These are phyloP conservation scores for Suillus paluster DNA, from an alignment of 768 basidiomycete species.

Conservation along the genomic window DNA sequence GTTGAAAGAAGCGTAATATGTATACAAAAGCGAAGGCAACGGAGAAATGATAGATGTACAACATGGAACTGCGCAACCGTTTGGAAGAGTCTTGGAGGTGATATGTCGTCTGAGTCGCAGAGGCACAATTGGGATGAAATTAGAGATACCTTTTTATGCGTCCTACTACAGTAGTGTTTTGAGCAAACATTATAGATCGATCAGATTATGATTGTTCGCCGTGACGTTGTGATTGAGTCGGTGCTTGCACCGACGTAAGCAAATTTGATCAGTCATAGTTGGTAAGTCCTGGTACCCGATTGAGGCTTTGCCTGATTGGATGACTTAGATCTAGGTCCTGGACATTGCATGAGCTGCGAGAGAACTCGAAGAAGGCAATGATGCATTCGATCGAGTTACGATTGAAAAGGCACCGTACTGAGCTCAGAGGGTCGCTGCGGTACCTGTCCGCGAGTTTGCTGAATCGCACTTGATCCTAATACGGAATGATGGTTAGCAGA, in stretches of 20 bases:
- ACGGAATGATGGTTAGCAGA: neutral
- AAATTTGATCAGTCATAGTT: constrained; percentile 10
- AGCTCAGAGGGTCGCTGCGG: neutral
- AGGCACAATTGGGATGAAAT: constrained; percentile 1
- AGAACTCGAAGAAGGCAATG: constrained; percentile 13
- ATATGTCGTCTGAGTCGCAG: neutral
- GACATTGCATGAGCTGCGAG: constrained; percentile 10
- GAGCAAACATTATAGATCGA: constrained; percentile 4
- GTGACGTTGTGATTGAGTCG: constrained; percentile 12
- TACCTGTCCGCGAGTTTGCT: neutral
- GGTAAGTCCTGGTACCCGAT: constrained; percentile 3
- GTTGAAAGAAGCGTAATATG: constrained; percentile 38
- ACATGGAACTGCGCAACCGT: constrained; percentile 14
- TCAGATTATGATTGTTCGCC: neutral
- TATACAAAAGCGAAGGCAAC: constrained; percentile 30
- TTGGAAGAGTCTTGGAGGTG: neutral
- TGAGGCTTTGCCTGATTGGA: constrained; percentile 3
- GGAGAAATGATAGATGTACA: constrained; percentile 10
- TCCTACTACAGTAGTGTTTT: constrained; percentile 1
- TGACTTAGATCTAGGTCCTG: constrained; percentile 6
- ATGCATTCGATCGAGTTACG: neutral
- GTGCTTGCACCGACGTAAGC: constrained; percentile 3
- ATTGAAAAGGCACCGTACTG: constrained; percentile 1
- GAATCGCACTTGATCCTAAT: constrained; percentile 1
- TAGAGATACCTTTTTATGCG: constrained; percentile 4